Base-by-base conservation (phyloP, 345 rosid species). In the Luvunga scandens region DNA sequence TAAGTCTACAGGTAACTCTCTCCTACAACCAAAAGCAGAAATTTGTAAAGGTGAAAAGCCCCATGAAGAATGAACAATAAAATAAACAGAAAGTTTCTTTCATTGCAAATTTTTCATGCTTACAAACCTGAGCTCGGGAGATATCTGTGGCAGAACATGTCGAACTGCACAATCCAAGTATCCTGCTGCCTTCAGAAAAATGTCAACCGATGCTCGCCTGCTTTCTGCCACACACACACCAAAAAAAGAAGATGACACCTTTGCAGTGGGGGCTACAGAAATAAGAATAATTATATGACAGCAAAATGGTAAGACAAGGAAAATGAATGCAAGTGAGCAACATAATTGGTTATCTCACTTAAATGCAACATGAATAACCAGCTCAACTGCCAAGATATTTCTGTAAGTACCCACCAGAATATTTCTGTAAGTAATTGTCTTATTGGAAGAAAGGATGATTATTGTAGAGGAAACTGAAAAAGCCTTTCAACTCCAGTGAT, bases 121-220 rank as follows among this genome's bases (percentile, higher is more conserved):
- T 76, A 75, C 22, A 77, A 86, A 97, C 99, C 98, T 91, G 81
- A 87, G 82, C 75, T 90, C 94, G 78, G 85, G 69, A 48, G 96
- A 88, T 73, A 97, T 84, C 73, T 91, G 97, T 69, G 99, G 99
- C 45, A 97, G 94, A 79, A 94, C 98, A 84, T 91, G 84, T 50
- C 90, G 91, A 61, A 94, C 90, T 39, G 98, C 98, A 86, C 94
- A 94, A 77, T 97, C 99, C 83, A 97, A 85, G 83, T 90, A 91
- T 78, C 99, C 99, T 48, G 98, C 97, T 69, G 98, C 99, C 89
- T 91, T 94, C 86, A 97, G 85, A 91, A 97, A 94, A 84, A 93
- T 90, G 78, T 97, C 98, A 73, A 97, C 70, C 0, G 98, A 88
- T 42, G 95, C 91, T 79, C 95, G 86, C 88, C 97, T 89, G 89